phyloP scores from a whole-genome alignment of 352 stramenopile species.

The Phytophthora megakarya region DNA sequence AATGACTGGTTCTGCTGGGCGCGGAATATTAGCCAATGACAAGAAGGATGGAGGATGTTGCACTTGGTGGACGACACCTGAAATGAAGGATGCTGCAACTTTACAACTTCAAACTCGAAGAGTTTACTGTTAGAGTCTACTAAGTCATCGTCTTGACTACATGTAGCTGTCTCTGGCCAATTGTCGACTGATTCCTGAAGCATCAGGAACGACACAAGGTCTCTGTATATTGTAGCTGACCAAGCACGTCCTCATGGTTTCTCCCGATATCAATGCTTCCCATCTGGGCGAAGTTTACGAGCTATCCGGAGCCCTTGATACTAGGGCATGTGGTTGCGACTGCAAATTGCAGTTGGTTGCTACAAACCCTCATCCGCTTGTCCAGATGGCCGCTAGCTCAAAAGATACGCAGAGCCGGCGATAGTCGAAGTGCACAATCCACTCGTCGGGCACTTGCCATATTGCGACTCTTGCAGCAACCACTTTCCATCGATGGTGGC shows the following conservation, averaged over 20 bases:
- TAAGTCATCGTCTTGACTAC: neutral
- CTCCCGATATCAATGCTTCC: neutral
- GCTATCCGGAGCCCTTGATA: neutral
- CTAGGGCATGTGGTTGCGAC: neutral
- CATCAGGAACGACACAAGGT: neutral
- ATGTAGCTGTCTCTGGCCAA: neutral
- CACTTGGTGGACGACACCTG: conserved; percentile 1
- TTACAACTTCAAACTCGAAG: neutral
- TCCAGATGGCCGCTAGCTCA: conserved; percentile 19
- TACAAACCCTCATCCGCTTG: conserved; percentile 13
- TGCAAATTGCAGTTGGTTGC: conserved; percentile 16
- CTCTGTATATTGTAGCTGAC: neutral
- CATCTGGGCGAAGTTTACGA: neutral
- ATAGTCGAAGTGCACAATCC: conserved; percentile 1
- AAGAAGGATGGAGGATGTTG: neutral
- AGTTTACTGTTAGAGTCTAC: no score
- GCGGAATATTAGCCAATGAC: conserved; percentile 28
- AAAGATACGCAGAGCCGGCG: conserved; percentile 19
- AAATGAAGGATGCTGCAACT: conserved; percentile 1
- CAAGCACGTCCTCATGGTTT: neutral
- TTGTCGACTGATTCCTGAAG: neutral
- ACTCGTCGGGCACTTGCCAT: conserved; percentile 5
- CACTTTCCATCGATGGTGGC: conserved; percentile 20
- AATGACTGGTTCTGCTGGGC: conserved; percentile 71
- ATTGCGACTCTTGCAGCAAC: conserved; percentile 1